phyloP scores from a whole-genome alignment of 2,329 filamentous ascomycete species.

The Aureobasidium zeae region DNA sequence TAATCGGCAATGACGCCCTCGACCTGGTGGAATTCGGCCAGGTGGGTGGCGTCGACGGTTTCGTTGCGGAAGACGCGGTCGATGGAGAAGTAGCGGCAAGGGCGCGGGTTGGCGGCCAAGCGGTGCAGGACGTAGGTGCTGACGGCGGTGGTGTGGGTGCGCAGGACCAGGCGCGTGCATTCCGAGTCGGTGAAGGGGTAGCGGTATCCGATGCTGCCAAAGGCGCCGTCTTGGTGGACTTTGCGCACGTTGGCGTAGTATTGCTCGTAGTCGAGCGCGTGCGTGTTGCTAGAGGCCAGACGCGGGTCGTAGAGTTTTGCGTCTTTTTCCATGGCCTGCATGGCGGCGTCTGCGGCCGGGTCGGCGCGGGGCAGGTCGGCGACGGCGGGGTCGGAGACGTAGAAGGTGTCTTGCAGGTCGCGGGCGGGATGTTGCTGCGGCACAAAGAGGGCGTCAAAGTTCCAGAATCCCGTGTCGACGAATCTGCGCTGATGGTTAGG shows the following conservation, averaged over 20 bases:
- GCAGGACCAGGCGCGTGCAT: slow-evolving; percentile 75
- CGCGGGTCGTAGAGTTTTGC: slow-evolving; percentile 40
- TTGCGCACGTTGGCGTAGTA: slow-evolving; percentile 84
- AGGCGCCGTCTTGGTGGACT: slow-evolving; percentile 86
- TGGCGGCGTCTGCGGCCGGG: slow-evolving; percentile 37
- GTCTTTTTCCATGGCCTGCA: slow-evolving; percentile 41
- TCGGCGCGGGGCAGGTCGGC: slow-evolving; percentile 60
- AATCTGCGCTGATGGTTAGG: slow-evolving; percentile 40
- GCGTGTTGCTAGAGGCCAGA: slow-evolving; percentile 23
- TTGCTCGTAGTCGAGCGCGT: slow-evolving; percentile 57
- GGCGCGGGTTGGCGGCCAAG: slow-evolving; percentile 71
- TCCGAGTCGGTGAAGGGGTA: slow-evolving; percentile 90
- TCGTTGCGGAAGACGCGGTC: slow-evolving; percentile 98
- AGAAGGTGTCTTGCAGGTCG: slow-evolving; percentile 97
- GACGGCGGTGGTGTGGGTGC: slow-evolving; percentile 92
- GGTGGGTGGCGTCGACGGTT: slow-evolving; percentile 89
- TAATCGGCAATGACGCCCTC: slow-evolving; percentile 98
- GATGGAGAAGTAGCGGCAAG: slow-evolving; percentile 96
- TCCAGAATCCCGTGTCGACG: slow-evolving; percentile 98
- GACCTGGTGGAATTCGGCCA: slow-evolving; percentile 97
- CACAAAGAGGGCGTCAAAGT: slow-evolving; percentile 94
- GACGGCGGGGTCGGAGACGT: slow-evolving; percentile 77
- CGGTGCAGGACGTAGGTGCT: slow-evolving; percentile 86
- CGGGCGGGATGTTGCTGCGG: slow-evolving; percentile 96
- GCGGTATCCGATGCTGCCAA: slow-evolving; percentile 89